Evolutionary conservation across 2,329 filamentous ascomycete species (phyloP).

Genomic region (Calonectria pseudoreteaudii): DNA sequence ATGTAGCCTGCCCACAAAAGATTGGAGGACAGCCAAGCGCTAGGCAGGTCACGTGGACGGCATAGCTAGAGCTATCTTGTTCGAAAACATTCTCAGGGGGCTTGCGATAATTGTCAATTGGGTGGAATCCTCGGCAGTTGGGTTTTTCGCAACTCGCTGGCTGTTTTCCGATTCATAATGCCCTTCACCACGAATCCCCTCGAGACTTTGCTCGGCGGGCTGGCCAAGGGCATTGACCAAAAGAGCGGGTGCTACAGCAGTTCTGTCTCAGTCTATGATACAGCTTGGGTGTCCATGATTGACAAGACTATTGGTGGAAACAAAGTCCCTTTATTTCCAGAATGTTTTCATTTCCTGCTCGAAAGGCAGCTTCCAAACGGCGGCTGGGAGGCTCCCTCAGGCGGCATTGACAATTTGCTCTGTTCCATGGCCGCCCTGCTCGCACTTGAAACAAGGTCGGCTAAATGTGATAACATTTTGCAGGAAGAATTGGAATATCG

Average conservation of each 20-base stretch:
- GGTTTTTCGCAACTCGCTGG: neutral
- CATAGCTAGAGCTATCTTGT: neutral
- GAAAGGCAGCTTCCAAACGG: neutral
- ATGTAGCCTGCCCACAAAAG: neutral
- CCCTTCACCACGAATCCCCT: neutral
- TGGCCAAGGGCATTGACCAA: neutral
- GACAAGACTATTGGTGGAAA: neutral
- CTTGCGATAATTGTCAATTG: too few relatives aligned
- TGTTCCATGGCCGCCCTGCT: neutral
- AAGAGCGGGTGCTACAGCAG: neutral
- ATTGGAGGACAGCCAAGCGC: neutral
- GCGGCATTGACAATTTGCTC: neutral
- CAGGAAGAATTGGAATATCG: neutral
- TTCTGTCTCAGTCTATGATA: neutral
- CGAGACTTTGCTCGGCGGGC: neutral
- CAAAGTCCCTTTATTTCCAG: neutral
- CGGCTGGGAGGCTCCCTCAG: neutral
- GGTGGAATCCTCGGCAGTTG: neutral
- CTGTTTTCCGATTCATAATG: neutral
- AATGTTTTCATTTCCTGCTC: neutral
- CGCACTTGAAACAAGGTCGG: neutral
- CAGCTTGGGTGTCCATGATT: neutral
- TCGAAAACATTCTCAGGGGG: neutral
- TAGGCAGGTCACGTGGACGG: neutral
- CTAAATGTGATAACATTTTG: neutral